Percentiles rank a stretch among this genome's conserved stretches.
These are phyloP conservation scores for Synchytrium microbalum DNA, from an alignment of 371 early-diverging fungal genomes.

Conservation along the genomic window DNA sequence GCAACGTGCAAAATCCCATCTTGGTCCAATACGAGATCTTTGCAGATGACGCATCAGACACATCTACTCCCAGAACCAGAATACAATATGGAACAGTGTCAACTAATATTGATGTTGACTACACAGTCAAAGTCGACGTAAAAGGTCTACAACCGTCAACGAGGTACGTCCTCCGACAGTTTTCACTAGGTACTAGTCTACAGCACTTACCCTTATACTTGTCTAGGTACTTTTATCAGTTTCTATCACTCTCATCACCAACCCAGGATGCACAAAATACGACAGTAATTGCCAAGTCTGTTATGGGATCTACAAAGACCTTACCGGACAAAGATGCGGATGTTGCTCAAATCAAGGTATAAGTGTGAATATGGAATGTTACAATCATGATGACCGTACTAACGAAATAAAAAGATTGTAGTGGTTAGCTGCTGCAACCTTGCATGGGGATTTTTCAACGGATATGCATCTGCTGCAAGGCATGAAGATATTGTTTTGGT, in stretches of 20 bases:
- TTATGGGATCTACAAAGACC: constrained; percentile 24
- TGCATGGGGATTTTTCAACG: constrained; percentile 30
- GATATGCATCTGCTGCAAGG: constrained; percentile 20
- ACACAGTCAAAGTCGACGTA: constrained; percentile 28
- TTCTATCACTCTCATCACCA: too few species aligned
- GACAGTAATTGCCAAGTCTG: constrained; percentile 5
- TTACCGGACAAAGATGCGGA: constrained; percentile 16
- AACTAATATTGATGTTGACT: constrained; percentile 19
- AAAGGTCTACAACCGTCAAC: constrained; percentile 17
- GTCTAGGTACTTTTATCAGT: too few species aligned
- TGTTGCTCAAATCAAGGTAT: too few species aligned
- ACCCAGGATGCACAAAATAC: neutral
- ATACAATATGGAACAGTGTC: neutral
- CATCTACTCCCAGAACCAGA: neutral
- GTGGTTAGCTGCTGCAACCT: constrained; percentile 27
- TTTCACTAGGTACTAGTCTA: constrained; percentile 11
- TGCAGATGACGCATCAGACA: neutral
- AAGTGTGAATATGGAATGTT: too few species aligned
- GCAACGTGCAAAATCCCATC: neutral
- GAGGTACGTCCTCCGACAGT: constrained; percentile 31
- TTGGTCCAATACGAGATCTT: constrained; percentile 12
- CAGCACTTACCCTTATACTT: too few species aligned
- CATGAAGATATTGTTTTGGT: constrained; percentile 26
- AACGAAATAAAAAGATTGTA: constrained; percentile 16
- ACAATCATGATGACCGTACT: too few species aligned